Conservation (phyloP, 177 flowering plant species). For the Vitis hybrid region DNA sequence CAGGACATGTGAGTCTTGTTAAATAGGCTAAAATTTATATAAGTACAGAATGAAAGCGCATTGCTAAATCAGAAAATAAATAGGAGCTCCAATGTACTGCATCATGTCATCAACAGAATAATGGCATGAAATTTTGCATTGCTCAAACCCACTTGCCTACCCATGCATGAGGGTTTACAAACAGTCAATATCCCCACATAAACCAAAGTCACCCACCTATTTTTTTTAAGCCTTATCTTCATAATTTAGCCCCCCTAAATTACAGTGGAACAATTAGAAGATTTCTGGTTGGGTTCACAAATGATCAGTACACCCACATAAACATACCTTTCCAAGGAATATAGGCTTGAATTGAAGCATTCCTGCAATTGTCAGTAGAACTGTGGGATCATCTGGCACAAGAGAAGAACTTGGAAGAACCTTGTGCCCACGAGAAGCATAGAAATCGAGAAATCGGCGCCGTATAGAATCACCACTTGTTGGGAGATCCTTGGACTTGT, state of each 20-base stretch:
- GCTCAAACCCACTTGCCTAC: neutral
- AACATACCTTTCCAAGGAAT: slow-evolving; percentile 86
- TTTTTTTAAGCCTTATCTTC: too few relatives aligned
- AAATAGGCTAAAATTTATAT: neutral
- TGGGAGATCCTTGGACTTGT: slow-evolving; percentile 30
- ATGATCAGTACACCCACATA: neutral
- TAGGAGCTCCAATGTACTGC: neutral
- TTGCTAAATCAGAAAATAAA: neutral
- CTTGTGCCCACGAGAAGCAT: slow-evolving; percentile 88
- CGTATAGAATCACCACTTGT: slow-evolving; percentile 87
- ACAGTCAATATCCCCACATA: neutral
- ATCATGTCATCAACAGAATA: neutral
- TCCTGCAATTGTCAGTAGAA: slow-evolving; percentile 91
- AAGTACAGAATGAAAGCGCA: neutral
- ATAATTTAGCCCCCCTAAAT: neutral
- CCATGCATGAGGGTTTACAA: neutral
- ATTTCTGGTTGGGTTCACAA: neutral
- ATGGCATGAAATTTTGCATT: neutral
- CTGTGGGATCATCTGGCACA: slow-evolving; percentile 98
- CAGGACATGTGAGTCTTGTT: neutral
- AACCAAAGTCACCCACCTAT: too few relatives aligned
- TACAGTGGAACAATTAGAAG: neutral
- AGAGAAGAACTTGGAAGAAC: slow-evolving; percentile 94
- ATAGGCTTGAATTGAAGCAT: slow-evolving; percentile 99
- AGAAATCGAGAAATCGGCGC: slow-evolving; percentile 75